Evolutionary conservation across 306 rosid species (phyloP).

Genomic region (Mucuna pruriens): DNA sequence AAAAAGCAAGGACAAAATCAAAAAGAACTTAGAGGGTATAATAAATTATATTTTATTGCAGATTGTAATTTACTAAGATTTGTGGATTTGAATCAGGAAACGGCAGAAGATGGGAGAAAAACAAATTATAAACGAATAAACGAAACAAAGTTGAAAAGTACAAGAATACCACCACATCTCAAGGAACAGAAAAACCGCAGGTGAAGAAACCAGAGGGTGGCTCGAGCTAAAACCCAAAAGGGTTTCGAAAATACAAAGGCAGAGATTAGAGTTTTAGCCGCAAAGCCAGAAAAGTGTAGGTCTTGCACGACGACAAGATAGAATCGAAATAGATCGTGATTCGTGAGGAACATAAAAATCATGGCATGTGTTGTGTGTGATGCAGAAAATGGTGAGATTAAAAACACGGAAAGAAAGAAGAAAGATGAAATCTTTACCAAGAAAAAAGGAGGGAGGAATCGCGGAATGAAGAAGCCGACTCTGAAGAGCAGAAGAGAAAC

Average conservation of each 20-base stretch:
- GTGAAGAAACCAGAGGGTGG: neutral
- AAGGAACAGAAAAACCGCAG: neutral
- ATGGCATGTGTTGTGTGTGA: neutral
- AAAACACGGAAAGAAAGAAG: neutral
- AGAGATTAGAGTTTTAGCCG: neutral
- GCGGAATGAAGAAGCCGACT: neutral
- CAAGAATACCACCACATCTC: neutral
- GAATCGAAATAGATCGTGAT: constrained; percentile 35
- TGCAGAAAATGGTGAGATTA: neutral
- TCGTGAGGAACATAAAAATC: neutral
- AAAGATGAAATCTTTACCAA: neutral
- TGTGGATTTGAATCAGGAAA: too few relatives aligned
- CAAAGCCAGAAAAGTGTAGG: neutral
- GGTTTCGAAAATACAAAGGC: neutral
- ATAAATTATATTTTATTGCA: neutral
- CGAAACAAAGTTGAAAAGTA: neutral
- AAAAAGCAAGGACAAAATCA: neutral
- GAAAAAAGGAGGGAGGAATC: neutral
- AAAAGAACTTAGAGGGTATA: neutral
- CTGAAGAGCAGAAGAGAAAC: neutral
- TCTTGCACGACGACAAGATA: neutral
- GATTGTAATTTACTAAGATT: too few relatives aligned
- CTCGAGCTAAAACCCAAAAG: neutral
- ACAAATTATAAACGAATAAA: neutral
- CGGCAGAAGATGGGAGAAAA: neutral